Percentiles rank a stretch among this genome's conserved stretches.
These are phyloP conservation scores for Eimeria maxima DNA, from an alignment of 169 alveolate genomes.

Conservation along the genomic window DNA sequence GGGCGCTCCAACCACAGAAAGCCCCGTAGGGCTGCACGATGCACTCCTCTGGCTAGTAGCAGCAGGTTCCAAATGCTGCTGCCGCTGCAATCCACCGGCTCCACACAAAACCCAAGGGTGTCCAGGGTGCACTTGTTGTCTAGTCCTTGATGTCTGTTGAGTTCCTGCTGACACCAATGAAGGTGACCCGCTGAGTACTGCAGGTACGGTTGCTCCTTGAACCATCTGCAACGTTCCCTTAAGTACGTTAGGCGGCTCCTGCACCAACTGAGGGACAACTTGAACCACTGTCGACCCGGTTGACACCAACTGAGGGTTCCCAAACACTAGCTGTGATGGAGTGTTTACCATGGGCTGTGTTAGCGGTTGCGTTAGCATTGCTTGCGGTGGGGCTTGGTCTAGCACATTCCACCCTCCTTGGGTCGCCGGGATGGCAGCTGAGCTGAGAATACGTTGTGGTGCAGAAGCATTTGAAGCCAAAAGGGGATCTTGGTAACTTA, in stretches of 20 bases:
- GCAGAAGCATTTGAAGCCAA: not conserved
- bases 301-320: not conserved
- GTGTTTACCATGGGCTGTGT: not conserved
- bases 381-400: not conserved
- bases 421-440: not conserved
- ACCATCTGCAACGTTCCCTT: constrained; percentile 1
- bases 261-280: not conserved
- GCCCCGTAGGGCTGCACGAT: not conserved
- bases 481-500: not conserved
- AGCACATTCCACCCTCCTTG: not conserved
- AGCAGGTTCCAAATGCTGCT: not conserved
- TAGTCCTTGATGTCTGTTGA: not conserved
- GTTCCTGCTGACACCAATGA: not conserved
- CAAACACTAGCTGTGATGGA: not conserved
- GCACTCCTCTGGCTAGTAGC: not conserved
- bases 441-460: not conserved
- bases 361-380: not conserved
- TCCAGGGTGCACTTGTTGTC: not conserved
- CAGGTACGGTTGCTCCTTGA: not conserved
- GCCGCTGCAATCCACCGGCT: not conserved
- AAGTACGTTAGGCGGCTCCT: not conserved
- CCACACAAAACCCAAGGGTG: not conserved
- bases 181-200: not conserved
- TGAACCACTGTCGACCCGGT: not conserved
- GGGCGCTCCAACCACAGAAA: not conserved